Base-by-base conservation (phyloP, 2,329 filamentous ascomycete genomes). In the Trichoderma harzianum region DNA sequence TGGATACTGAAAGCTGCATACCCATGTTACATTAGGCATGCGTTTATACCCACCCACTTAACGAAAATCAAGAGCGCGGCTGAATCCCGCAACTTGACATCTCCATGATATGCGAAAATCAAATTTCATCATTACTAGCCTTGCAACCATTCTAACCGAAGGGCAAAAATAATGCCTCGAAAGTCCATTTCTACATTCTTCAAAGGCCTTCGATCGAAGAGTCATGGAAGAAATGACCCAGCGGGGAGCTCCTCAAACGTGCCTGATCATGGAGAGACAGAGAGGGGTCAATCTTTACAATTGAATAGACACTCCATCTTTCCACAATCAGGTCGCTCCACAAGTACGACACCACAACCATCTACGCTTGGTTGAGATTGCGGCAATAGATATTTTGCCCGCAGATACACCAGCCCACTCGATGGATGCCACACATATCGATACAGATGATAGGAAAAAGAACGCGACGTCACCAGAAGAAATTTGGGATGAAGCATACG, bases 361-460 rank as follows among this genome's bases (percentile, higher is more conserved):
- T n/a, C 39, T 43, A 43, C 16, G 7, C 16, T 0, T n/a, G 7
- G 16, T 3, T 43, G 7, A 1, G 3, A 1, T 43, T n/a, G 0
- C 16, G 1, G 16, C 1, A 5, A 43, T 43, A 4, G 39, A 43
- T 2, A n/a, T n/a, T 43, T 43, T 10, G 7, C 7, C 39, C 0
- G 39, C 3, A 10, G 39, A n/a, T 43, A 43, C 39, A 18, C 36
- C 16, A 18, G 16, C 16, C 36, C 7, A 18, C 1, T 8, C 3
- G 16, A 4, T 10, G 3, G 16, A 43, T 39, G 36, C 36, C 7
- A 3, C 36, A 39, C 36, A 39, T 5, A n/a, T 2, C 16, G 16
- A 43, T n/a, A 5, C 16, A n/a, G 3, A 43, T n/a, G 7, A 43
- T 8, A 18, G 3, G 16, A 43, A n/a, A n/a, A 43, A 43, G 39